phyloP scores from a whole-genome alignment of 331 rosid species.

The Malus hybrid region DNA sequence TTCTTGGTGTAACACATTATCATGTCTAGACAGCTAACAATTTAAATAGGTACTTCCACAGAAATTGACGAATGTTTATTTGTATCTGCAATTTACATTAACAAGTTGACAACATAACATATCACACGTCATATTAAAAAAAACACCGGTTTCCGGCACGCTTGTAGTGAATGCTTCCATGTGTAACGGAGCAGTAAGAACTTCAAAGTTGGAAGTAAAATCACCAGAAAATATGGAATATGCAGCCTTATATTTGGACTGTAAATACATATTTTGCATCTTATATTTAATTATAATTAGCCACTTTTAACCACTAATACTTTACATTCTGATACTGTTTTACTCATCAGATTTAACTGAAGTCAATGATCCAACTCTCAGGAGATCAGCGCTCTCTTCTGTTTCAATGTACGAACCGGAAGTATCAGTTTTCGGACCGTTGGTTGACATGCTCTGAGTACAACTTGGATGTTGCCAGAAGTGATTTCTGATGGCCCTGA shows the following conservation, averaged over 20 bases:
- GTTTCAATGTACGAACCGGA: constrained; percentile 30
- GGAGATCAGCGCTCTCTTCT: constrained; percentile 30
- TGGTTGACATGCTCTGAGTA: constrained; percentile 51
- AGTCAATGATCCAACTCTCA: constrained; percentile 9
- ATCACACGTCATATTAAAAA: too few species aligned
- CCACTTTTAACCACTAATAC: too few species aligned
- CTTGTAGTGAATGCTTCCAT: neutral
- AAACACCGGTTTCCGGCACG: too few species aligned
- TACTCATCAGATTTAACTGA: constrained; percentile 16
- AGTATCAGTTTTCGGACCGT: constrained; percentile 31
- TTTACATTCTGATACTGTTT: too few species aligned
- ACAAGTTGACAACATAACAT: too few species aligned
- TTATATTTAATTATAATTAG: too few species aligned
- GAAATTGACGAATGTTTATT: neutral
- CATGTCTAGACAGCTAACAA: neutral
- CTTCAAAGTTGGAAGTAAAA: neutral
- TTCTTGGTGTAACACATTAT: neutral
- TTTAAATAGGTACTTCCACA: too few species aligned
- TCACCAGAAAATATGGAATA: neutral
- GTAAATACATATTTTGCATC: too few species aligned
- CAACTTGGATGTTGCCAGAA: constrained; percentile 80
- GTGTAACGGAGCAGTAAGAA: neutral
- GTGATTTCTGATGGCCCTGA: constrained; percentile 56
- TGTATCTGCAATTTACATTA: too few species aligned
- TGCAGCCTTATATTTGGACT: neutral